Evolutionary conservation across 202 grass and related monocot genomes (phyloP), one percentile per base, ranked within the genome.

Genomic region (Zoysia matrella): DNA sequence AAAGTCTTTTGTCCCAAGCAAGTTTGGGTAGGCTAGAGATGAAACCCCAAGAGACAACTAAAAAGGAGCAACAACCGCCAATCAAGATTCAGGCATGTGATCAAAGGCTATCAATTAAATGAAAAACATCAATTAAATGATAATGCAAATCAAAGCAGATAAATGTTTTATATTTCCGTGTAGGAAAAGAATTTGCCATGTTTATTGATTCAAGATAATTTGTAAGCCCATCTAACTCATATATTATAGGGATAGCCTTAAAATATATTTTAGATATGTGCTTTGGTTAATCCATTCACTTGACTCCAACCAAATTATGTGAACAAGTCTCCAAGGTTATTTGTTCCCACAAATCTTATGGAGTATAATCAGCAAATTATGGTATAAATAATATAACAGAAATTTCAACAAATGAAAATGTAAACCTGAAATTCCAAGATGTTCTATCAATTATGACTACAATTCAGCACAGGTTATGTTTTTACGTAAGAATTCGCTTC

Each of bases 181-280:
- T 60, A 42, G 15, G 1, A 12, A 58, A 71, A 63, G 39, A 65
- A 57, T 12, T 16, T 48, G 2, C 5, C 13, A 68, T 40, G 53
- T 45, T 40, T 39, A 67, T 79, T 78, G 60, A 12, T 50, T 47
- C 11, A 41, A 73, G 56, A 16, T 18, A 78, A 73, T 52, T 60
- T 51, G 79, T 52, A 67, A 67, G 36, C 47, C 14, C 51, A 83
- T 56, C 61, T 22, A 65, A 60, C 56, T 73, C 44, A 4, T 77
- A 67, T 46, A 55, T 9, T 80, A 56, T 41, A 79, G 5, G 49
- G n/a, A 76, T 49, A 7, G 18, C 44, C 6, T 67, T 78, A 72
- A 71, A 63, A 69, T 3, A 8, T 18, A 58, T 2, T 52, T 45
- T 2, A 9, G 7, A 9, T 61, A 69, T 6, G 40, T 65, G 4